Conservation (phyloP, 208 protist genomes). For the Blechomonas ayalai region DNA sequence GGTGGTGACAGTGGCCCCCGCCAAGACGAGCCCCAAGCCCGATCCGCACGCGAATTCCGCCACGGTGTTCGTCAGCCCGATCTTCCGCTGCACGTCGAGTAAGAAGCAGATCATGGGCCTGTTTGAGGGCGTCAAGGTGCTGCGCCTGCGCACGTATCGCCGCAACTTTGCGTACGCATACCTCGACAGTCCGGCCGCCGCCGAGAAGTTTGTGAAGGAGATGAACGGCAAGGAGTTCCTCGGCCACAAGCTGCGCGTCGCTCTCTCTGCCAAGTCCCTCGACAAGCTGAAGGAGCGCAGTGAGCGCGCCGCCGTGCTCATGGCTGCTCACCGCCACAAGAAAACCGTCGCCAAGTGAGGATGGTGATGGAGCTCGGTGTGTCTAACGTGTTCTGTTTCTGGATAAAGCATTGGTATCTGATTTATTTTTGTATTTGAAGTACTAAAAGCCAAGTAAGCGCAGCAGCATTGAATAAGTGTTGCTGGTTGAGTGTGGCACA, state of each 20-base stretch:
- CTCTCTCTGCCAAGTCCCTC: slow-evolving; percentile 57
- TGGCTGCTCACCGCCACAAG: slow-evolving; percentile 51
- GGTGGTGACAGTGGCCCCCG: slow-evolving; percentile 58
- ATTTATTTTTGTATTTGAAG: slow-evolving; percentile 1
- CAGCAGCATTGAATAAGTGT: too few species aligned
- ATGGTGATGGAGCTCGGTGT: slow-evolving; percentile 1
- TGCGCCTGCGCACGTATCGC: slow-evolving; percentile 73
- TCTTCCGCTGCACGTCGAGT: slow-evolving; percentile 70
- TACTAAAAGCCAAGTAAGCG: background rate
- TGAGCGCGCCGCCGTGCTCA: slow-evolving; percentile 48
- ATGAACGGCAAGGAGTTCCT: slow-evolving; percentile 75
- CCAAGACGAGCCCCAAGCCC: slow-evolving; percentile 66
- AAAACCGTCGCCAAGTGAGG: slow-evolving; percentile 26
- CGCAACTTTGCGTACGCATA: slow-evolving; percentile 79
- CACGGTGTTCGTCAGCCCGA: slow-evolving; percentile 70
- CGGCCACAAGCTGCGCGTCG: slow-evolving; percentile 62
- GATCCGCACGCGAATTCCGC: slow-evolving; percentile 65
- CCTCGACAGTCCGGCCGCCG: slow-evolving; percentile 54
- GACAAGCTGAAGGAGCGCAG: slow-evolving; percentile 54
- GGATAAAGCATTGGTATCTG: background rate
- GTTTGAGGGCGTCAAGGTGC: slow-evolving; percentile 61
- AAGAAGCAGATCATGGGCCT: slow-evolving; percentile 63
- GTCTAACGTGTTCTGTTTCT: background rate
- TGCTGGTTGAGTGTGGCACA: too few species aligned
- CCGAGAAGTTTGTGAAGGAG: slow-evolving; percentile 65